phyloP scores from a whole-genome alignment of 2,329 filamentous ascomycete species.

The Colletotrichum sp. region DNA sequence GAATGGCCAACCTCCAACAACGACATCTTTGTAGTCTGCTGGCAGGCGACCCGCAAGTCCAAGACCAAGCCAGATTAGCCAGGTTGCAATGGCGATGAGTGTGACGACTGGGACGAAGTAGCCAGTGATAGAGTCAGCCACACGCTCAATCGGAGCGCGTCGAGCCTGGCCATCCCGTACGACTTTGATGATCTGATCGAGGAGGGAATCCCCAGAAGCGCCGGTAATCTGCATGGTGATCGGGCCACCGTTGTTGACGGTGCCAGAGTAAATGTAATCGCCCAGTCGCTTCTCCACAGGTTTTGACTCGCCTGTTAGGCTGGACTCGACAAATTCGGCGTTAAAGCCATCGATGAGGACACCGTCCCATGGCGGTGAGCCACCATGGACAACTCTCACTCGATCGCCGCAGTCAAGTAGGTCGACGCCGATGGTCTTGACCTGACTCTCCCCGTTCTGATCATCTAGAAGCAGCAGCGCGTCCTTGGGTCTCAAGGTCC shows the following conservation, averaged over 20 bases:
- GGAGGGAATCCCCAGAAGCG: conserved; percentile 73
- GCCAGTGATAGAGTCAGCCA: conserved; percentile 74
- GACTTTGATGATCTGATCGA: conserved; percentile 79
- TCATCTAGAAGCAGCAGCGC: conserved; percentile 69
- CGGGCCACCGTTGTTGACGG: conserved; percentile 72
- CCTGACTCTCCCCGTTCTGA: conserved; percentile 37
- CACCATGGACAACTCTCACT: conserved; percentile 78
- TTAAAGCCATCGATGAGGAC: conserved; percentile 61
- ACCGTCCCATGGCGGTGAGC: conserved; percentile 86
- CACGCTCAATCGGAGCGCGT: conserved; percentile 75
- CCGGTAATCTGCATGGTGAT: conserved; percentile 70
- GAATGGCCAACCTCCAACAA: conserved; percentile 68
- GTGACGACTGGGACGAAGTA: conserved; percentile 80
- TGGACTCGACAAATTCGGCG: conserved; percentile 85
- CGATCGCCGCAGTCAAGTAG: conserved; percentile 76
- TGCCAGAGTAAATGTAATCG: conserved; percentile 74
- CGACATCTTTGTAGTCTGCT: conserved; percentile 53
- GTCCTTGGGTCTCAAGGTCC: conserved; percentile 77
- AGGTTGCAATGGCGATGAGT: conserved; percentile 71
- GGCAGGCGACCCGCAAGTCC: conserved; percentile 65
- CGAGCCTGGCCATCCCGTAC: conserved; percentile 80
- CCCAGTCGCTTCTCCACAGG: conserved; percentile 67
- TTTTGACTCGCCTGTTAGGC: conserved; percentile 80
- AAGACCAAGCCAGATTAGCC: conserved; percentile 72
- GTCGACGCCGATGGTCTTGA: conserved; percentile 60